Conservation (phyloP, 176 grass and related monocot genomes). For the Eleusine coracana region DNA sequence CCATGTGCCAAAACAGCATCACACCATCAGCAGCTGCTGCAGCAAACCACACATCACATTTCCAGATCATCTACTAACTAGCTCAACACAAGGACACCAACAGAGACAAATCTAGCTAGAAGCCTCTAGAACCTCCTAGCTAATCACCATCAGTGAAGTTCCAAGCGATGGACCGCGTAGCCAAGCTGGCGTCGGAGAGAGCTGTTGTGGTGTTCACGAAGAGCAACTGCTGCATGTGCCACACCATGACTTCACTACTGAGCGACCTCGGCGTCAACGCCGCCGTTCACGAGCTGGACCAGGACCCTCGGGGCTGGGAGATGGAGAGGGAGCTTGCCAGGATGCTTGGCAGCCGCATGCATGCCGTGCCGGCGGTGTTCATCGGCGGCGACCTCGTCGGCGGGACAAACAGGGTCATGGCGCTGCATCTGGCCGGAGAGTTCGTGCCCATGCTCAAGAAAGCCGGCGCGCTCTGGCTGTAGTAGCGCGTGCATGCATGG, state of each 20-base stretch:
- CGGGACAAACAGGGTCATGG: constrained; percentile 40
- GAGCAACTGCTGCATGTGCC: background rate
- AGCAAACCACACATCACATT: constrained; percentile 14
- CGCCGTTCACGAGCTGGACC: background rate
- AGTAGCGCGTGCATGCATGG: background rate
- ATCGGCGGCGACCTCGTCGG: constrained; percentile 49
- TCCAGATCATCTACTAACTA: background rate
- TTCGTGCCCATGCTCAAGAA: constrained; percentile 53
- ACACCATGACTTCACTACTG: background rate
- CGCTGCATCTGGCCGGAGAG: constrained; percentile 48
- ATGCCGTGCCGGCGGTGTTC: constrained; percentile 40
- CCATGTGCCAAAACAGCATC: background rate
- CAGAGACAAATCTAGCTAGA: background rate
- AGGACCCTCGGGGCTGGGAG: background rate
- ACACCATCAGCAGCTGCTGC: background rate
- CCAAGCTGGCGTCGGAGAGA: background rate
- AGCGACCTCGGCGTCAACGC: background rate
- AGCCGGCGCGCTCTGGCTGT: constrained; percentile 56
- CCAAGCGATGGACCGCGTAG: constrained; percentile 44
- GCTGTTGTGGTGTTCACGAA: background rate
- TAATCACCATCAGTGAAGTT: too few species aligned
- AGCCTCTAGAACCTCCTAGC: constrained; percentile 14
- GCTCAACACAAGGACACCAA: background rate
- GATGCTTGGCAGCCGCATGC: background rate
- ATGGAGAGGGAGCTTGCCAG: background rate